Evolutionary conservation across 1,139 yeast species (phyloP), one percentile per base, ranked within the genome.

Genomic region (Suhomyces panamericanus): DNA sequence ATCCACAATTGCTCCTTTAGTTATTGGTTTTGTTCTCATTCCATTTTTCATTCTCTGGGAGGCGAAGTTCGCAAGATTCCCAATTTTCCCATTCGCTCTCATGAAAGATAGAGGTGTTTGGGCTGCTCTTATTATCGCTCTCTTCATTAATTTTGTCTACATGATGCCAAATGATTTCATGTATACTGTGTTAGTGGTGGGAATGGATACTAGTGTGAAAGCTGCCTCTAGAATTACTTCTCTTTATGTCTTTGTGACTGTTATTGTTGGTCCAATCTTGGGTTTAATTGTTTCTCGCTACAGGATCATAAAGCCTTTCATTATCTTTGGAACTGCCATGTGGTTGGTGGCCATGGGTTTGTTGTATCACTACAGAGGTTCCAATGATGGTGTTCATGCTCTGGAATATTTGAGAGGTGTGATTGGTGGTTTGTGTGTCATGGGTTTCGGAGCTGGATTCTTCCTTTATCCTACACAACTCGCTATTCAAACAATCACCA

Each of bases 361-460:
- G 17, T 55, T 69, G 51, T 57, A 57, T 42, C 66, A 67, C 48
- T 70, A 47, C 53, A 62, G 75, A 60, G 62, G 68, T 20, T 63
- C 64, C 32, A 53, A 12, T 16, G 22, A 14, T 16, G 54, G 27
- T 42, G 43, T 42, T 62, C 72, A 4, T 59, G 57, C 32, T 48
- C 60, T 16, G 29, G n/a, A 26, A 10, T 26, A 11, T 12, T 16
- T 14, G 13, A 16, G n/a, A 6, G 75, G 75, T 52, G 62, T 69
- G 37, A 65, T 69, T 51, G 74, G 67, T 26, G 72, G 65, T 39
- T 51, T 60, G 42, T 55, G 62, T 41, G 51, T 70, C 24, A 44
- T 68, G 52, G 75, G 75, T 44, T 57, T 69, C 38, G 75, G 74
- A 49, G 65, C 71, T 20, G 63, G 66, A 12, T 69, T 70, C 57